Base-by-base conservation (phyloP, 2,329 filamentous ascomycete species). In the Exophiala mesophila region DNA sequence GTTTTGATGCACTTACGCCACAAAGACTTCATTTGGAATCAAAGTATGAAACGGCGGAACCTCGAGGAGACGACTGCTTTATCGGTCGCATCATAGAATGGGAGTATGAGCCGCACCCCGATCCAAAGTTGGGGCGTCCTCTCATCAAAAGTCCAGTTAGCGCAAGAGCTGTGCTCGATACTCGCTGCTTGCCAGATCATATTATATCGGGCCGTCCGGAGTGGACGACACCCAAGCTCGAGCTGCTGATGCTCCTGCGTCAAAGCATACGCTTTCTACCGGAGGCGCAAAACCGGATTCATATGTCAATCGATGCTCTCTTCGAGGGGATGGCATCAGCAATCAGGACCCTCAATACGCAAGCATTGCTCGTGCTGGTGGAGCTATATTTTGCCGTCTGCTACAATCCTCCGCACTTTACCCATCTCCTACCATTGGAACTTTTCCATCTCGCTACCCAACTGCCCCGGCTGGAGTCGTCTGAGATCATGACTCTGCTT, bases 261-360 rank as follows among this genome's bases (percentile, higher is more conserved):
- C 36, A 59, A 18, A 55, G 57, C 13, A 56, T 59, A 42, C 57
- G 56, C 0, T 57, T 56, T 17, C 49, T 50, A 8, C 26, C 37
- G 29, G 41, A 41, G 12, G 39, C 53, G 7, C 24, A 36, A 57
- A 34, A 18, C 42, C 9, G 50, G 37, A 39, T 21, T 6, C 49
- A 49, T 18, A 47, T 68, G 6, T 61, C 66, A 3, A 59, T 56
- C 2, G 50, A 55, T 2, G 56, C 57, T 0, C 44, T 68, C 2
- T 63, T 67, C n/a, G 47, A 62, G 19, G 67, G 68, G 6, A 62
- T 71, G 35, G 56, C 57, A 18, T 59, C 55, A 3, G 68, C 69
- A 7, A 60, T 71, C 7, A 20, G 54, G 5, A 54, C 60, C 4
- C 44, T 56, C 8, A 63, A 69, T 23, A 20, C 44, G 2, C 39